Percentiles rank a stretch among this genome's conserved stretches.
Conservation (phyloP, 177 flowering plant species). For the Vitis hybrid region DNA sequence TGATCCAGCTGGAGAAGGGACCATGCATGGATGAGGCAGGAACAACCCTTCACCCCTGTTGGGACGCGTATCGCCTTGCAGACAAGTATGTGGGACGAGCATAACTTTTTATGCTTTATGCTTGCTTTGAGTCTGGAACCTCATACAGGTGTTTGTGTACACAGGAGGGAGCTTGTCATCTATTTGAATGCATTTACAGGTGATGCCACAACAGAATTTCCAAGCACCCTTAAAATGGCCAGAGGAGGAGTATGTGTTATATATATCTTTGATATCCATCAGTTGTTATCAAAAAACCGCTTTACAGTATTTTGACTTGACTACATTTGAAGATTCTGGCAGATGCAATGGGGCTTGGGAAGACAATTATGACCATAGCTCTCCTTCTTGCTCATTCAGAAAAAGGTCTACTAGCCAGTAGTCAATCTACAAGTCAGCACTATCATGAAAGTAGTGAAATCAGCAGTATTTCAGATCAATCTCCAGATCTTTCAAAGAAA, state of each 20-base stretch:
- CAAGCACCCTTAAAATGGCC: conserved; percentile 94
- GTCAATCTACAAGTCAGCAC: conserved; percentile 27
- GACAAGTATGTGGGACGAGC: conserved; percentile 51
- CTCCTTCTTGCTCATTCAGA: conserved; percentile 71
- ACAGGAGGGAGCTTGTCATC: conserved; percentile 73
- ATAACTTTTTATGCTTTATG: neutral
- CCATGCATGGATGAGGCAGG: conserved; percentile 63
- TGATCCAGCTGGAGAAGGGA: conserved; percentile 82
- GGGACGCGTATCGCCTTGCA: conserved; percentile 85
- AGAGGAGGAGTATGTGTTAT: conserved; percentile 90
- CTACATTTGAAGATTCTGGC: conserved; percentile 81
- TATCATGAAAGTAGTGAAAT: conserved; percentile 37
- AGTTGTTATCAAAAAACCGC: too few relatives aligned
- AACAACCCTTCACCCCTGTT: conserved; percentile 91
- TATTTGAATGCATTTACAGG: conserved; percentile 94
- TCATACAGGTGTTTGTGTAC: conserved; percentile 19
- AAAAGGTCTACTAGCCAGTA: conserved; percentile 41
- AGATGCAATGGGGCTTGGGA: conserved; percentile 99
- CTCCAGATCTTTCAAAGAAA: conserved; percentile 34
- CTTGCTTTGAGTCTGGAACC: neutral
- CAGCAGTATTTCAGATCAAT: conserved; percentile 28
- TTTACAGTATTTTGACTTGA: conserved; percentile 16
- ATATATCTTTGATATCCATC: too few relatives aligned
- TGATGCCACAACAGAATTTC: conserved; percentile 88
- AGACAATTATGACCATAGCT: conserved; percentile 94